Evolutionary conservation across 2,329 filamentous ascomycete genomes (phyloP), one percentile per base, ranked within the genome.

Genomic region (Beauveria caledonica): DNA sequence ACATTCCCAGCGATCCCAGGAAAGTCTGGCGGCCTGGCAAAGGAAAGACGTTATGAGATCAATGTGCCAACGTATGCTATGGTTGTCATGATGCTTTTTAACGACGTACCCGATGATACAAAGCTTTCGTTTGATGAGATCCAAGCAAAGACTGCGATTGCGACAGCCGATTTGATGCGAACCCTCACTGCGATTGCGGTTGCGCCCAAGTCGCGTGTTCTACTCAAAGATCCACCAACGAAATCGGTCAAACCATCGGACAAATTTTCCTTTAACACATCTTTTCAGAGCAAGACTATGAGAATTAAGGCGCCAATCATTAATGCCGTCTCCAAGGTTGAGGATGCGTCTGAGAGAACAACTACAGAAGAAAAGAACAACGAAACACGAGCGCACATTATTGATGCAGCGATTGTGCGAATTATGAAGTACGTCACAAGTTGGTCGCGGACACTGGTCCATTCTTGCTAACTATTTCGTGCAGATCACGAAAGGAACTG

Each of bases 61-160:
- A 96, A 92, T 63, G 92, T 96, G 21, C 88, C 92, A 1, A 97
- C 94, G 0, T 94, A 94, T 71, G 91, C 87, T 67, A 96, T 97
- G 90, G 77, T 97, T 21, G 86, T 97, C 25, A 75, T 99, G 21
- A 73, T 96, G 49, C 83, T 97, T 0, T 99, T 97, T 80, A 97
- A 97, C 68, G 86, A 93, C 42, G 68, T 95, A 0, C 71, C 70
- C 2, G 77, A 81, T 6, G 78, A 71, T 33, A 74, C 78, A 64
- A 77, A 73, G 51, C 71, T 87, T 17, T 76, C 78, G 0, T 84
- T 86, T 59, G 89, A 94, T 60, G 90, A 96, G 64, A 94, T 97
- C 29, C 88, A 94, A 70, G 86, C 84, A 6, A 81, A 82, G 66
- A 96, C 92, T 1, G 89, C 87, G 65, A 95, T 97, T 29, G 86